A percentile compares a stretch with the other conserved stretches of the same genome.
Conservation (phyloP, 352 stramenopile species). For the Globisporangium heterothallicum region DNA sequence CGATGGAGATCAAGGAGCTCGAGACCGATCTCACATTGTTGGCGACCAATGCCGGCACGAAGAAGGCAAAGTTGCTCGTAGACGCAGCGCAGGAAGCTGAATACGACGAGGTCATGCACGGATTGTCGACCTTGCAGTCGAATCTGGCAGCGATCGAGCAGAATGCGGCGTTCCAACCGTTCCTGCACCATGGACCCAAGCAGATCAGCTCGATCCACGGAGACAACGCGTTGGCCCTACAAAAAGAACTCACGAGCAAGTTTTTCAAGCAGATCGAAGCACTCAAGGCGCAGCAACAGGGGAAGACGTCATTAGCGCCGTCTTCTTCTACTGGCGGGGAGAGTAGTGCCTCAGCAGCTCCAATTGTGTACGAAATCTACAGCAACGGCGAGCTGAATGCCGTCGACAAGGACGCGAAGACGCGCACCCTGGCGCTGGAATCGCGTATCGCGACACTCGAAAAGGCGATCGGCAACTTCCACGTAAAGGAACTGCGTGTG, state of each 20-base stretch:
- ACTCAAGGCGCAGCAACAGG: constrained; percentile 40
- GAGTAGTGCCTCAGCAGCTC: constrained; percentile 21
- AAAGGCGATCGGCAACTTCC: constrained; percentile 45
- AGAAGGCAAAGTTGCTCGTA: constrained; percentile 45
- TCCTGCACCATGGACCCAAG: constrained; percentile 23
- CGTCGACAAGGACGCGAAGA: constrained; percentile 60
- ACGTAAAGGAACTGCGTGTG: constrained; percentile 41
- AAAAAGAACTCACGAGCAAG: constrained; percentile 62
- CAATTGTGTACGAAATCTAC: constrained; percentile 80
- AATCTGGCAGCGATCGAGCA: constrained; percentile 59
- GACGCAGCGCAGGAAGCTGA: constrained; percentile 67
- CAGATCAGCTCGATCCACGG: constrained; percentile 8
- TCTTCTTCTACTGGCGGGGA: constrained; percentile 5
- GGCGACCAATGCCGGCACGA: constrained; percentile 29
- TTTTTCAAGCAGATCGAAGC: constrained; percentile 69
- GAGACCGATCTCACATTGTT: constrained; percentile 57
- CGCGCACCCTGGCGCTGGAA: constrained; percentile 52
- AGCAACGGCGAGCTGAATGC: constrained; percentile 70
- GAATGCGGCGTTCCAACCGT: constrained; percentile 50
- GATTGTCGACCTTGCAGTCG: constrained; percentile 50
- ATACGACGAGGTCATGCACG: constrained; percentile 56
- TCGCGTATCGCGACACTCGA: constrained; percentile 56
- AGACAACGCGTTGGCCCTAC: constrained; percentile 44
- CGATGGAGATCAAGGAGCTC: constrained; percentile 66
- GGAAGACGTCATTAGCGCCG: constrained; percentile 11